These are phyloP conservation scores for Wickerhamiella hasegawae DNA, from an alignment of 805 yeast genomes.

Conservation along the genomic window DNA sequence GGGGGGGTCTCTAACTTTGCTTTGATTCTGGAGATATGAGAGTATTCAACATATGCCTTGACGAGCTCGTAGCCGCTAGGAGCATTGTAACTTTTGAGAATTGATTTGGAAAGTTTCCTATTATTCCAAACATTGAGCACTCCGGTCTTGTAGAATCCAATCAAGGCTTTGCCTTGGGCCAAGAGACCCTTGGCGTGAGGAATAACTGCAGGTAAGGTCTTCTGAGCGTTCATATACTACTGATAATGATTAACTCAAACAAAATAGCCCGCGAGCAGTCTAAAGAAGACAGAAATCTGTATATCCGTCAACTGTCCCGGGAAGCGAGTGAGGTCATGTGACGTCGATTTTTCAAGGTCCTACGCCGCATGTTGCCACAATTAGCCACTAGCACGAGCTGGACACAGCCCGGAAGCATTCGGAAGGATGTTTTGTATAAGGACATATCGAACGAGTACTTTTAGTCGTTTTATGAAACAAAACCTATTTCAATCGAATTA, in stretches of 20 bases:
- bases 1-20: not conserved
- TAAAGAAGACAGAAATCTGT: not conserved
- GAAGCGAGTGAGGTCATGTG: not conserved
- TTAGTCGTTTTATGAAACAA: no score
- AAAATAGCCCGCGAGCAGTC: not conserved
- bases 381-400: no score
- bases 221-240: constrained; percentile 12
- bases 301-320: not conserved
- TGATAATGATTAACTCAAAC: not conserved
- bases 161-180: constrained; percentile 15
- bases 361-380: not conserved
- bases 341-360: not conserved
- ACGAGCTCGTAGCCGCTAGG: constrained; percentile 10
- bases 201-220: constrained; percentile 20
- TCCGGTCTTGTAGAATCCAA: constrained; percentile 31
- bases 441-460: no score
- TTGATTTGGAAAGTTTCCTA: constrained; percentile 8
- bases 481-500: no score
- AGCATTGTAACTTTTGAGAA: constrained; percentile 11
- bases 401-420: no score
- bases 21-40: constrained; percentile 1
- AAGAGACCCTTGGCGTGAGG: constrained; percentile 11
- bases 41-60: constrained; percentile 7
- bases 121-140: constrained; percentile 34
- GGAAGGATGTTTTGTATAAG: no score